Conservation (phyloP, 805 yeast species). For the Suhomyces sp. region DNA sequence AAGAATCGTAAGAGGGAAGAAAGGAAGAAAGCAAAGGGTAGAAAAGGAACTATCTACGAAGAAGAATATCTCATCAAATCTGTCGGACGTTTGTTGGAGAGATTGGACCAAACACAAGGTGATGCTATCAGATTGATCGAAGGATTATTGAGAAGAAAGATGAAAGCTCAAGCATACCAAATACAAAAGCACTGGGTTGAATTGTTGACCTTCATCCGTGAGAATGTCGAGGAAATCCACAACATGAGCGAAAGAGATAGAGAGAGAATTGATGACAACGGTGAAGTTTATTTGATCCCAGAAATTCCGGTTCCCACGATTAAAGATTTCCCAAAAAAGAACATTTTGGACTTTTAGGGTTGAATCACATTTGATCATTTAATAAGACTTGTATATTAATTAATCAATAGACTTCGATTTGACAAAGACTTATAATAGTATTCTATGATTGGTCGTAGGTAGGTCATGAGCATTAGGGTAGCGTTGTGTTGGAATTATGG, state of each 20-base stretch:
- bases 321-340: constrained; percentile 58
- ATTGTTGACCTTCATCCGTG: constrained; percentile 53
- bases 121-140: constrained; percentile 77
- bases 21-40: constrained; percentile 93
- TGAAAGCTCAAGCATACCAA: constrained; percentile 78
- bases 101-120: constrained; percentile 68
- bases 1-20: constrained; percentile 94
- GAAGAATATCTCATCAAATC: constrained; percentile 92
- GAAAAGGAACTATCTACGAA: constrained; percentile 96
- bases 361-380: too few species aligned
- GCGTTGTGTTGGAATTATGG: too few species aligned
- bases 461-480: too few species aligned
- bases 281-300: constrained; percentile 73
- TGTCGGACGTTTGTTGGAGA: constrained; percentile 81
- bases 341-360: constrained; percentile 61
- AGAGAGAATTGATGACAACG: constrained; percentile 86
- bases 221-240: constrained; percentile 74
- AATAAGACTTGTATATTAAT: constrained; percentile 7
- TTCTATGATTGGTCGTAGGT: too few species aligned
- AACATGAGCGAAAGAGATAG: constrained; percentile 80
- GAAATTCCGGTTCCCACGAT: constrained; percentile 73
- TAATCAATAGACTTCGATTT: too few species aligned
- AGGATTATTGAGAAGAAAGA: constrained; percentile 68
- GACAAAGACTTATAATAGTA: too few species aligned
- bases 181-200: constrained; percentile 68